phyloP scores from a whole-genome alignment of 1,139 yeast genomes.

The Yamadazyma spencermartinsiae region DNA sequence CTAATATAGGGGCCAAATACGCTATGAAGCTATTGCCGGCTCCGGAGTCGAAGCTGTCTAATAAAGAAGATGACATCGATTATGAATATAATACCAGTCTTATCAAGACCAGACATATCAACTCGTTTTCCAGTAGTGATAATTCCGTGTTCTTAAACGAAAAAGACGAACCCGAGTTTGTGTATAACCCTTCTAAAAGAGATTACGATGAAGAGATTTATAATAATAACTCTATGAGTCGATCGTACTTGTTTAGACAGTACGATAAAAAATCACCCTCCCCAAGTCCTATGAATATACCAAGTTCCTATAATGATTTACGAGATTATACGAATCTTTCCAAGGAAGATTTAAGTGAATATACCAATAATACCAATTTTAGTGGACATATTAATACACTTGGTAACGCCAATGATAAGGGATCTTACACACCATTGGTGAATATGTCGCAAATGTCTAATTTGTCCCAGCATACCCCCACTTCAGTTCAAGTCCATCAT shows the following conservation, averaged over 20 bases:
- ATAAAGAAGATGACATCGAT: constrained; percentile 15
- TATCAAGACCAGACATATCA: constrained; percentile 17
- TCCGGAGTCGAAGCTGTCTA: constrained; percentile 19
- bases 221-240: constrained; percentile 15
- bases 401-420: not conserved
- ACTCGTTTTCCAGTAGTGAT: constrained; percentile 25
- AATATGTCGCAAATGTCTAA: constrained; percentile 3
- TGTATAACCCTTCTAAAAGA: constrained; percentile 22
- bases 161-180: constrained; percentile 20
- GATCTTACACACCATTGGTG: not conserved
- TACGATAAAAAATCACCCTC: constrained; percentile 12
- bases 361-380: constrained; percentile 4
- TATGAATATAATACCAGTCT: constrained; percentile 24
- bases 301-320: not conserved
- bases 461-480: constrained; percentile 8
- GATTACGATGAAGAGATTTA: constrained; percentile 20
- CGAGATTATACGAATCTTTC: constrained; percentile 3
- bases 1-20: constrained; percentile 39
- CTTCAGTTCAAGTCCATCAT: constrained; percentile 18
- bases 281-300: constrained; percentile 13
- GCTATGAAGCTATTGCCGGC: constrained; percentile 34
- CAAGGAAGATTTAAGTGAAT: constrained; percentile 2
- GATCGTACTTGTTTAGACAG: constrained; percentile 19
- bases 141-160: constrained; percentile 18
- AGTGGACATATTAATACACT: not conserved